Conservation (phyloP, 495 filamentous ascomycete species). For the Trichoderma parareesei region DNA sequence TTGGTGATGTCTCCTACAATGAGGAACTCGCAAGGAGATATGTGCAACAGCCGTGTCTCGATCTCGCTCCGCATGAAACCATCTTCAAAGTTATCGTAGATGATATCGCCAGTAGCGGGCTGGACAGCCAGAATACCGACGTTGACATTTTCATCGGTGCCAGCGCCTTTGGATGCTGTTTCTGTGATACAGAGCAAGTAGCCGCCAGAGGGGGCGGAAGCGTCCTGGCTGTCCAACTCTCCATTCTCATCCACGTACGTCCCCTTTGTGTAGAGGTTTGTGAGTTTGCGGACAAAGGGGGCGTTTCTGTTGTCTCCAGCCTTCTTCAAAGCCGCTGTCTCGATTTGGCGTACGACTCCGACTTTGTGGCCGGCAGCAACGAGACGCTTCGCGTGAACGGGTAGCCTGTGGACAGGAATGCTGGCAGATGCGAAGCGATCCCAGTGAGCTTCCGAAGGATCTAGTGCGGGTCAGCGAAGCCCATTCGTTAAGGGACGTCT, state of each 20-base stretch:
- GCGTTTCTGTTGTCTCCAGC: slow-evolving; percentile 91
- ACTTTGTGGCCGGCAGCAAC: slow-evolving; percentile 92
- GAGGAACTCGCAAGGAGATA: slow-evolving; percentile 93
- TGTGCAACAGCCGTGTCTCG: slow-evolving; percentile 87
- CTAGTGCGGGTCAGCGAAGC: slow-evolving; percentile 20
- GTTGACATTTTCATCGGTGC: slow-evolving; percentile 87
- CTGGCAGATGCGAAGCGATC: slow-evolving; percentile 93
- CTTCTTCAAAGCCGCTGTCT: slow-evolving; percentile 96
- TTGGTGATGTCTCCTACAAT: slow-evolving; percentile 89
- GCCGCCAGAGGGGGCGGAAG: slow-evolving; percentile 66
- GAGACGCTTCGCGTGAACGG: slow-evolving; percentile 91
- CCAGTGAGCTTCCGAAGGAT: slow-evolving; percentile 88
- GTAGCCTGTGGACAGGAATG: slow-evolving; percentile 84
- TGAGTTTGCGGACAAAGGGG: slow-evolving; percentile 86
- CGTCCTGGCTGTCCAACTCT: slow-evolving; percentile 52
- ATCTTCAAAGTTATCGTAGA: slow-evolving; percentile 95
- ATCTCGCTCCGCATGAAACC: slow-evolving; percentile 98
- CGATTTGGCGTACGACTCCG: slow-evolving; percentile 90
- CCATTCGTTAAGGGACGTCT: neutral
- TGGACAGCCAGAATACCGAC: slow-evolving; percentile 93
- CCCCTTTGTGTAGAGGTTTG: slow-evolving; percentile 95
- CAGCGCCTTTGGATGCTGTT: slow-evolving; percentile 71
- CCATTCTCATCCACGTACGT: slow-evolving; percentile 96
- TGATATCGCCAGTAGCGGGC: slow-evolving; percentile 89
- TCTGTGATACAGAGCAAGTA: slow-evolving; percentile 93